Evolutionary conservation across 2,329 filamentous ascomycete genomes (phyloP).

Genomic region (Cladosporium austrohemisphaericum): DNA sequence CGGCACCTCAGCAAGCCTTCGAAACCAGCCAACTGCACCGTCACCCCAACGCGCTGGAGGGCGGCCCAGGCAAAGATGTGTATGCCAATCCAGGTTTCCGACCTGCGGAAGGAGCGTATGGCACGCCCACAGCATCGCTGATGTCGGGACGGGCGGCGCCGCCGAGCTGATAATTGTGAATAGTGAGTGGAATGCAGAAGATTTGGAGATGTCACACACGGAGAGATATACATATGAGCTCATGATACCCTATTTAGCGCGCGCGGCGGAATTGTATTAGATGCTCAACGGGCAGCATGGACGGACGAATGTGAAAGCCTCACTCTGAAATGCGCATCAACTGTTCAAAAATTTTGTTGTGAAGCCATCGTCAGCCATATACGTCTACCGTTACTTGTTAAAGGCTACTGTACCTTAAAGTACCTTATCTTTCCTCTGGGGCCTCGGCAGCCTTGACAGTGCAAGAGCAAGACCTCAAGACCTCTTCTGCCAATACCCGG

Average conservation of each 20-base stretch:
- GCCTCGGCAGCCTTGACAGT: too few relatives aligned
- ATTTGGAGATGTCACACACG: background rate
- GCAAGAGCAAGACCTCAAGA: too few relatives aligned
- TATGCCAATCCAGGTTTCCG: conserved; percentile 25
- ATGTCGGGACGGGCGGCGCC: conserved; percentile 9
- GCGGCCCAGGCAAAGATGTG: conserved; percentile 16
- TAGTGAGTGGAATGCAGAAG: background rate
- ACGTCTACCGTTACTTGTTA: too few relatives aligned
- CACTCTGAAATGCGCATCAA: too few relatives aligned
- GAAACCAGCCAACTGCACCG: conserved; percentile 27
- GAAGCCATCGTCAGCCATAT: too few relatives aligned
- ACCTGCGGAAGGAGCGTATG: conserved; percentile 25
- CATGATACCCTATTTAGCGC: conserved; percentile 15
- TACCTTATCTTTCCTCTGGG: too few relatives aligned
- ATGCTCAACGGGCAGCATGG: too few relatives aligned
- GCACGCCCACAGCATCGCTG: conserved; percentile 22
- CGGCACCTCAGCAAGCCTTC: conserved; percentile 25
- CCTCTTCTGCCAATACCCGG: too few relatives aligned
- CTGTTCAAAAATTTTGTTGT: too few relatives aligned
- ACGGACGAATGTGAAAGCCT: too few relatives aligned
- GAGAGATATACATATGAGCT: conserved; percentile 9
- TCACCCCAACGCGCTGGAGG: conserved; percentile 19
- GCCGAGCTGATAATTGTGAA: conserved; percentile 1
- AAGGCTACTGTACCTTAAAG: too few relatives aligned
- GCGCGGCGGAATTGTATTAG: too few relatives aligned